Conservation (phyloP, 352 stramenopile species). For the Pythium rhizo-oryzae region DNA sequence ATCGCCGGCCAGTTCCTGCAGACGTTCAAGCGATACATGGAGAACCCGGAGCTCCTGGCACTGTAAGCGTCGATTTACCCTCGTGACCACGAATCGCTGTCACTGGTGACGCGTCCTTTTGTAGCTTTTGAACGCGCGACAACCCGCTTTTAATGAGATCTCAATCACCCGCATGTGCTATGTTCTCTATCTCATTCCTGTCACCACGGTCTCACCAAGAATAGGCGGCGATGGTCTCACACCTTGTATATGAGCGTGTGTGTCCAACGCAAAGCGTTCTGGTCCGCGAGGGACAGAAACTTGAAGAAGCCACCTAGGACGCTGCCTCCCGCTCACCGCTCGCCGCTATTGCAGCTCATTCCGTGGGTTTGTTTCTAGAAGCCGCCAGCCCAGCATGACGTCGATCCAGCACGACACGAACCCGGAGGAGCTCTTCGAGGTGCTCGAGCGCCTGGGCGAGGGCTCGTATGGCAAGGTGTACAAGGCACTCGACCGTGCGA, state of each 20-base stretch:
- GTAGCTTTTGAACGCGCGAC: neutral
- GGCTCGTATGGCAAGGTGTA: conserved; percentile 88
- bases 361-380: too few relatives aligned
- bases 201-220: neutral
- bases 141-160: neutral
- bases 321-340: too few relatives aligned
- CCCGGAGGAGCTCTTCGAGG: conserved; percentile 73
- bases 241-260: neutral
- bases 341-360: too few relatives aligned
- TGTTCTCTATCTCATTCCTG: neutral
- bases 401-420: conserved; percentile 69
- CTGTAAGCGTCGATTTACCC: conserved; percentile 37
- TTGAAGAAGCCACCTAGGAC: neutral
- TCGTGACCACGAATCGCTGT: too few relatives aligned
- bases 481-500: conserved; percentile 68
- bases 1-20: conserved; percentile 96
- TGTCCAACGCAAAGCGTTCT: neutral
- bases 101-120: neutral
- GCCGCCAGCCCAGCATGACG: conserved; percentile 38
- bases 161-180: neutral
- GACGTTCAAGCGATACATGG: conserved; percentile 97
- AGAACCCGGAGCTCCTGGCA: conserved; percentile 91
- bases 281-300: neutral
- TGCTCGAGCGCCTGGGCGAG: conserved; percentile 80
- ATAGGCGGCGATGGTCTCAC: neutral